Base-by-base conservation (phyloP, 768 basidiomycete genomes). In the Termitomyces sp. region DNA sequence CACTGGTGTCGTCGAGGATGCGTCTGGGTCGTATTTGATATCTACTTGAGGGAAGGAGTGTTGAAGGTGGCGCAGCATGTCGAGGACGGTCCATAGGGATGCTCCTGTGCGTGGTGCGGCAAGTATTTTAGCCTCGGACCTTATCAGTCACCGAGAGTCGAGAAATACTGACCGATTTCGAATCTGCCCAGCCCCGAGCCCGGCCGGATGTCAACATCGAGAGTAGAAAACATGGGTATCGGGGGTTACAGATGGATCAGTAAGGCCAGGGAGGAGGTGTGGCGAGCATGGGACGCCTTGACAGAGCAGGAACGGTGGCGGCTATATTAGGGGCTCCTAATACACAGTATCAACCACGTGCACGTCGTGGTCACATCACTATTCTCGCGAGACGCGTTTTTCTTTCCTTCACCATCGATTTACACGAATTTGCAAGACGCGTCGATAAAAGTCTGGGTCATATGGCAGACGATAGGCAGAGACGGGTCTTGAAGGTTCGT, bases 41-140 rank as follows among this genome's bases (percentile, higher is more conserved):
- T 92, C 89, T 52, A 93, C 83, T 63, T 89, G 86, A 43, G 91
- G 91, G 59, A 89, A 92, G 43, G 78, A 71, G 59, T 89, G 82
- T 51, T 83, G 84, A 23, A 84, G 75, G 27, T 80, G 72, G 39
- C 88, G 80, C 5, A 94, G 73, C 51, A 79, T 74, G 59, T 90
- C 86, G 42, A 93, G 75, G 16, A 90, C 74, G 14, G 80, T 81
- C 91, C 91, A 94, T 8, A 94, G 73, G 1, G 91, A 91, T 37
- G 84, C 72, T 41, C 90, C 91, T 90, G 62, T 47, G 46, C 17
- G 35, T 37, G 47, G 25, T 28, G 52, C 28, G 28, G 27, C 2
- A 12, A 45, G 52, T 52, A 53, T 16, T 46, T 45, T 28, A 9
- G n/a, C 12, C 27, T n/a, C 5, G 30, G 5, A n/a, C 11, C 21